Conservation (phyloP, 78 protist genomes). For the Anaeramoeba flamelloides region DNA sequence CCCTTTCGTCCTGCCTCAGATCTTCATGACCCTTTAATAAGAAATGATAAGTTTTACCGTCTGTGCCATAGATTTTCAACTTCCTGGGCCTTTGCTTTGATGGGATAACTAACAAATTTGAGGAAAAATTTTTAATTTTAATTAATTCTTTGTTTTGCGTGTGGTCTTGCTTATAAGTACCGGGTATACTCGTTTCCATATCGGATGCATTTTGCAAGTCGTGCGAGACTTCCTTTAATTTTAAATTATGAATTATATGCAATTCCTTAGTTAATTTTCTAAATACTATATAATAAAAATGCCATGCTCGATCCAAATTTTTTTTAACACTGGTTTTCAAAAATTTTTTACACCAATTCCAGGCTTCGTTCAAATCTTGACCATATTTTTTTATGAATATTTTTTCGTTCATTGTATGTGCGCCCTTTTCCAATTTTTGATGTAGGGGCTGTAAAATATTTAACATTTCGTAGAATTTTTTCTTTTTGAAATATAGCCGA, state of each 20-base stretch:
- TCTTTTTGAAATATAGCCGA: constrained; percentile 68
- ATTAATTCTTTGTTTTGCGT: too few species aligned
- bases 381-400: background rate
- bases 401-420: background rate
- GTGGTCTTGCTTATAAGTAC: constrained; percentile 46
- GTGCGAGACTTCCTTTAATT: constrained; percentile 75
- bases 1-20: constrained; percentile 16
- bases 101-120: constrained; percentile 69
- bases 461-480: constrained; percentile 60
- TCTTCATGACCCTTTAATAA: constrained; percentile 95
- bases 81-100: constrained; percentile 94
- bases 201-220: constrained; percentile 33
- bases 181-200: constrained; percentile 87
- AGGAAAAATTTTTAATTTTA: too few species aligned
- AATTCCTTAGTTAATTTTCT: constrained; percentile 20
- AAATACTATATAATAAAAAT: constrained; percentile 80
- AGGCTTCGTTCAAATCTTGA: too few species aligned
- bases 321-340: background rate
- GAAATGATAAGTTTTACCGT: constrained; percentile 45
- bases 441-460: background rate
- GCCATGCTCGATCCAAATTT: constrained; percentile 71
- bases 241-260: constrained; percentile 25
- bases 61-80: constrained; percentile 42
- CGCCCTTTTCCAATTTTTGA: background rate
- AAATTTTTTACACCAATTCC: background rate